Evolutionary conservation across 805 yeast genomes (phyloP).

Genomic region (Metschnikowia koreensis): DNA sequence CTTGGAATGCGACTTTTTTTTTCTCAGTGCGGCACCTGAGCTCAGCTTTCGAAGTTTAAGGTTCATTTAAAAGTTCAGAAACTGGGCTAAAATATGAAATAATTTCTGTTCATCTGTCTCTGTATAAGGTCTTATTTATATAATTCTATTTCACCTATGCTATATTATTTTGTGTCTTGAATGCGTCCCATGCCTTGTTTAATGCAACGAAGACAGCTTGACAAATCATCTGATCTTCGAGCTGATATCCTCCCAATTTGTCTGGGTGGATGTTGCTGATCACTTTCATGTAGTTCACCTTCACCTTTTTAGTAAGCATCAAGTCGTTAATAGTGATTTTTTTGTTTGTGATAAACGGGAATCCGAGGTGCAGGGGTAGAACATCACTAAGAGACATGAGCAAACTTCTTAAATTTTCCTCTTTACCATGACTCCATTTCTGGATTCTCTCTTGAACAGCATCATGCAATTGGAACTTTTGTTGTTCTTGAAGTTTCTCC

Average conservation of each 20-base stretch:
- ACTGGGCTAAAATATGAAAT: no score
- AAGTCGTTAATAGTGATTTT: slow-evolving; percentile 65
- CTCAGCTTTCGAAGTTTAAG: no score
- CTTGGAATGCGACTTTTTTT: no score
- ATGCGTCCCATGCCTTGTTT: slow-evolving; percentile 80
- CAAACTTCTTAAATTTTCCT: slow-evolving; percentile 75
- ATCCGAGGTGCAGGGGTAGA: slow-evolving; percentile 43
- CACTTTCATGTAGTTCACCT: slow-evolving; percentile 77
- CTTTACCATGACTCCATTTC: slow-evolving; percentile 73
- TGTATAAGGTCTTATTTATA: not conserved
- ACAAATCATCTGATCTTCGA: slow-evolving; percentile 79
- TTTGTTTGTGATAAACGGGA: slow-evolving; percentile 29
- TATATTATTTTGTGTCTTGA: slow-evolving; percentile 22
- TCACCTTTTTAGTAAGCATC: slow-evolving; percentile 86
- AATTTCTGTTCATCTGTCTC: no score
- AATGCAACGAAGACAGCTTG: slow-evolving; percentile 80
- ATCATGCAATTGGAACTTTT: slow-evolving; percentile 60
- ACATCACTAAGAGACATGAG: slow-evolving; percentile 66
- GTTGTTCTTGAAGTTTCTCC: slow-evolving; percentile 15
- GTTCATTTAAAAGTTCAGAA: no score
- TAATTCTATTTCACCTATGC: slow-evolving; percentile 3
- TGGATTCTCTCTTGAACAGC: slow-evolving; percentile 52
- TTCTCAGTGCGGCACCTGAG: no score
- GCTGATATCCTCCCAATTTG: slow-evolving; percentile 60
- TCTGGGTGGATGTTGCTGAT: slow-evolving; percentile 82